Evolutionary conservation across 192 early-diverging fungal genomes (phyloP).

Genomic region (Backusella luteola): DNA sequence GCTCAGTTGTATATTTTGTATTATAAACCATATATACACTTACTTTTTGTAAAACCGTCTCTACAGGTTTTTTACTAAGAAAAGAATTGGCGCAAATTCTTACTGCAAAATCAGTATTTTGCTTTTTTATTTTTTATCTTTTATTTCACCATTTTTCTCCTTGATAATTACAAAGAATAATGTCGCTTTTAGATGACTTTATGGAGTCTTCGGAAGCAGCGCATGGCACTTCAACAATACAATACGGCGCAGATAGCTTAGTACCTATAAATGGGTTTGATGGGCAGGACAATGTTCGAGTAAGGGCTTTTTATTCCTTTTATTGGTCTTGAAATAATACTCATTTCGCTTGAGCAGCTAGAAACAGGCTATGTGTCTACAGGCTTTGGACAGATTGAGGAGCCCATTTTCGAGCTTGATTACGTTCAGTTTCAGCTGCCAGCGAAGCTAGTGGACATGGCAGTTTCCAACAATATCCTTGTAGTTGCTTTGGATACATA

Average conservation of each 20-base stretch:
- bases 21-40: no score
- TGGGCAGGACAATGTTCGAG: conserved; percentile 27
- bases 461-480: conserved; percentile 83
- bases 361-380: conserved; percentile 51
- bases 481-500: conserved; percentile 75
- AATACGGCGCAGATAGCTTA: conserved; percentile 10
- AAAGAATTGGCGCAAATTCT: no score
- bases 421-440: conserved; percentile 89
- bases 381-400: conserved; percentile 48
- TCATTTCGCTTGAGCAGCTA: neutral
- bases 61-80: no score
- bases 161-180: neutral
- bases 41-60: no score
- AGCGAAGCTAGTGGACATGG: conserved; percentile 66
- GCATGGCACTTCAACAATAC: conserved; percentile 14
- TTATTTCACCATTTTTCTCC: neutral
- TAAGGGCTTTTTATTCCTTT: neutral
- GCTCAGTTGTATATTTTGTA: no score
- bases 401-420: conserved; percentile 78
- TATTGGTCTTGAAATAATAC: neutral
- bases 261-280: conserved; percentile 20
- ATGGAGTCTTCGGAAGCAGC: conserved; percentile 40
- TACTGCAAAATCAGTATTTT: no score
- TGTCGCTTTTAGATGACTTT: conserved; percentile 49
- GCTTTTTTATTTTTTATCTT: neutral